Percentiles rank a stretch among this genome's conserved stretches.
Evolutionary conservation across 257 asterid species (phyloP).

Genomic region (Solanum okadae): DNA sequence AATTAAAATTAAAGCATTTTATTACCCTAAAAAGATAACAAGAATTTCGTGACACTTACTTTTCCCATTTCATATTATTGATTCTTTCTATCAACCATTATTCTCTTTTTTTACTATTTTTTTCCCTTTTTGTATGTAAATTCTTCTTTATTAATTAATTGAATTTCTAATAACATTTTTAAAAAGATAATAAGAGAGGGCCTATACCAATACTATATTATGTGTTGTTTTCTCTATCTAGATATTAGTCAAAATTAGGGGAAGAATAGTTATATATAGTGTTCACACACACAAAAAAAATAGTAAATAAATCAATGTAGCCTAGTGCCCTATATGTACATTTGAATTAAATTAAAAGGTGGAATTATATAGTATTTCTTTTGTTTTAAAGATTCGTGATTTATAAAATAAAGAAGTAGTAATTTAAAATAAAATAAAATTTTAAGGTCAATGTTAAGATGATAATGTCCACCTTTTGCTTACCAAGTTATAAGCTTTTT

Average conservation of each 20-base stretch:
- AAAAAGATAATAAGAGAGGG: neutral
- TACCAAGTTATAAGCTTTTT: neutral
- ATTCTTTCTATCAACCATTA: conserved; percentile 9
- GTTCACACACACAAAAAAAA: neutral
- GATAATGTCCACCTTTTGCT: neutral
- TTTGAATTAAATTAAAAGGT: too few species aligned
- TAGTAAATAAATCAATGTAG: too few species aligned
- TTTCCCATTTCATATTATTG: neutral
- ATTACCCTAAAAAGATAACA: conserved; percentile 23
- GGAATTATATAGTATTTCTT: neutral
- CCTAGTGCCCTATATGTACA: neutral
- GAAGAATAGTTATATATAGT: neutral
- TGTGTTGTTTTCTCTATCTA: neutral
- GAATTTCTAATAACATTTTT: neutral
- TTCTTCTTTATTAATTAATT: neutral
- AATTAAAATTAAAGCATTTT: neutral
- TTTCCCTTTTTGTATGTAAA: neutral
- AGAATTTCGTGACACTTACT: conserved; percentile 50
- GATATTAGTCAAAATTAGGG: neutral
- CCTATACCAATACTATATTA: neutral
- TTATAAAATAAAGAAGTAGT: too few species aligned
- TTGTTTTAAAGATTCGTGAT: neutral
- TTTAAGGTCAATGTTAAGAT: too few species aligned
- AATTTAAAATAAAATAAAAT: too few species aligned
- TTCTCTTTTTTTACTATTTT: too few species aligned